Base-by-base conservation (phyloP, 2,329 filamentous ascomycete species). In the Fusarium siculi region DNA sequence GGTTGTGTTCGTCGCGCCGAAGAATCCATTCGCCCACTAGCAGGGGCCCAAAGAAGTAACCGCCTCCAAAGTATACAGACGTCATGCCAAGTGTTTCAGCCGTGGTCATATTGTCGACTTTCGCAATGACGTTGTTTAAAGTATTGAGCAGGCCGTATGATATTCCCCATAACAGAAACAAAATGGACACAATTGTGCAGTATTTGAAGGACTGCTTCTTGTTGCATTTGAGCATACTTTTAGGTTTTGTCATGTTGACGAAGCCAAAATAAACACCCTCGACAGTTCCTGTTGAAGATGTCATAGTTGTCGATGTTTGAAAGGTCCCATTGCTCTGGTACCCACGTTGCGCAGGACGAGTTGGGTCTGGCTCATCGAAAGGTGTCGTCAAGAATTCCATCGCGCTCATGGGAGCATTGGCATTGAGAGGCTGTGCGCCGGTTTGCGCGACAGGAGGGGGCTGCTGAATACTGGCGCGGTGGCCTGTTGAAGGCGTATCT, bases 131-230 rank as follows among this genome's bases (percentile, higher is more conserved):
- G 25, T 87, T 87, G 79, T 97, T 97, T 34, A 98, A 87, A 0
- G 92, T 92, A 77, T 96, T 94, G 10, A 97, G 85, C 4, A 97
- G 87, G 1, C 95, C 95, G 76, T 97, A 97, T 0, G 94, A 95
- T 65, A 97, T 92, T 0, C 95, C 95, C 95, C 94, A 97, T 6
- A 97, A 84, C 72, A 97, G 91, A 82, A 97, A 97, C 0, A 97
- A 85, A 11, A 95, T 88, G 2, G 93, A 93, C 28, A 97, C 94
- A 71, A 94, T 85, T 21, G 88, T 87, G 77, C 93, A 91, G 72
- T 94, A 93, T 72, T 91, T 92, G 73, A 93, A 83, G 0, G 92
- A 93, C 70, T 95, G 92, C 16, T 82, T 79, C 4, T 86, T 86
- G 3, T 88, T 90, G 63, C 90, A 89, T 28, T 89, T 85, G 12